Evolutionary conservation across 768 basidiomycete genomes (phyloP).

Genomic region (Collybia nuda): DNA sequence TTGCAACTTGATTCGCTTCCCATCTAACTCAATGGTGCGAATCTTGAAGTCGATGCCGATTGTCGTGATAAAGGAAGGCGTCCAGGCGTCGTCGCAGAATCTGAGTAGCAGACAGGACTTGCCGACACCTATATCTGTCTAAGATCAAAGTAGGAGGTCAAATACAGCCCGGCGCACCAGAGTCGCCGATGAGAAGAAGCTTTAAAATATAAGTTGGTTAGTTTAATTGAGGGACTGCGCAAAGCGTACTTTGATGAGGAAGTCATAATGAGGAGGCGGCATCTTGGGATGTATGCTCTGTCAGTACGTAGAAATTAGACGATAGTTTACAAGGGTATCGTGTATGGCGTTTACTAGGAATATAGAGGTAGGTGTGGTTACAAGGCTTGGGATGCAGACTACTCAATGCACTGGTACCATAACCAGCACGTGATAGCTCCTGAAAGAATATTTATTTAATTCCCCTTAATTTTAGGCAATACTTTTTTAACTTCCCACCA

Average conservation of each 20-base stretch:
- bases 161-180: conserved; percentile 52
- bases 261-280: conserved; percentile 3
- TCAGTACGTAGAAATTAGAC: background rate
- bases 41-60: conserved; percentile 99
- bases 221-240: background rate
- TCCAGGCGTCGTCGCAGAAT: conserved; percentile 99
- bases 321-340: background rate
- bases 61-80: conserved; percentile 98
- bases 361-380: background rate
- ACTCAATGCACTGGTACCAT: background rate
- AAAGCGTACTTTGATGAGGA: conserved; percentile 60
- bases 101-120: conserved; percentile 95
- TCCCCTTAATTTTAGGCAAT: no score
- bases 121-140: conserved; percentile 70
- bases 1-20: conserved; percentile 98
- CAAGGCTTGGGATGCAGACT: background rate
- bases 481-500: no score
- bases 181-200: conserved; percentile 96
- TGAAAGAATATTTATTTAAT: no score
- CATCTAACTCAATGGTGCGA: conserved; percentile 96
- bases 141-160: conserved; percentile 5
- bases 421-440: background rate
- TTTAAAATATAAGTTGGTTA: conserved; percentile 23
- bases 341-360: background rate
- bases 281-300: background rate